Evolutionary conservation across 352 stramenopile species (phyloP), one percentile per base, ranked within the genome.

Genomic region (Aphanomyces euteiches): DNA sequence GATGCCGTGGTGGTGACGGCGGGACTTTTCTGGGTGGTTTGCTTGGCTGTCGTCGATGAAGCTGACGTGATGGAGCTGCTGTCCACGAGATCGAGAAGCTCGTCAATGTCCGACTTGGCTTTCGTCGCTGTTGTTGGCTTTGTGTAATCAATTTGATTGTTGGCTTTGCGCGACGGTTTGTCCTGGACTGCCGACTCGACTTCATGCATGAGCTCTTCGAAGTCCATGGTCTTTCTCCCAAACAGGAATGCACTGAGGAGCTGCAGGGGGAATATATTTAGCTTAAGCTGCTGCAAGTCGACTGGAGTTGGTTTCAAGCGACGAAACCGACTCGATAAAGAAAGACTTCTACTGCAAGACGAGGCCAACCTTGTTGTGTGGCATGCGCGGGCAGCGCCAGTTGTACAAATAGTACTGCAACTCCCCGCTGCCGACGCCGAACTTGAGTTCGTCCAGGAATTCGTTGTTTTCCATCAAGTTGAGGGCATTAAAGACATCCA

Each of bases 371-470:
- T 80, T 79, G 43, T 77, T 43, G 43, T 68, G 69, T 7, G 75
- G 61, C 81, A 90, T 89, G 2, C 80, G 80, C 36, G 81, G 79
- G 67, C 83, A 90, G 57, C 81, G 80, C 83, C 83, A 90, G 73
- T 90, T 90, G 79, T 88, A 90, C 70, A 90, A 64, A 69, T 90
- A 90, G 75, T 90, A 90, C 79, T 81, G 78, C 12, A 90, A 74
- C 37, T 90, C 80, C 45, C 83, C 83, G 43, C 80, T 73, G 43
- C 83, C 83, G 7, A 84, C 68, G 47, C 79, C 78, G 37, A 90
- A 88, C 68, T 88, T 87, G 53, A 89, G 77, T 45, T 81, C 67
- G 50, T 87, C 57, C 10, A 90, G 67, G 54, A 90, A 85, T 61
- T 90, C 73, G 59, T 65, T 72, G 69, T 90, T 90, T 47, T 90